phyloP scores from a whole-genome alignment of 192 early-diverging fungal species.

The Podila horticola region DNA sequence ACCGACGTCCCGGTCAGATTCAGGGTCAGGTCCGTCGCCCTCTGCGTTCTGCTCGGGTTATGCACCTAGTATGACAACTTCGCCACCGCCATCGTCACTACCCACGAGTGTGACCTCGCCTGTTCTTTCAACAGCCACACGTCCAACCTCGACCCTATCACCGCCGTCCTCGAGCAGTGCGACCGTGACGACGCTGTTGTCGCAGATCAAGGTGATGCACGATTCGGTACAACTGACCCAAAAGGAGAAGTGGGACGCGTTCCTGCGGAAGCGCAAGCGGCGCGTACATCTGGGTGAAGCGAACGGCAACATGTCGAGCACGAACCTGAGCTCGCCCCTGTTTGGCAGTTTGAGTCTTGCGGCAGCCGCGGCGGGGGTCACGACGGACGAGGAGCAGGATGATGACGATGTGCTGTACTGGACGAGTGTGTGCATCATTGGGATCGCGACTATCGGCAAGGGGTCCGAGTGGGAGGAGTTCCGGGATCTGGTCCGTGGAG shows the following conservation, averaged over 20 bases:
- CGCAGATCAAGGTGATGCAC: constrained; percentile 52
- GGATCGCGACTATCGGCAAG: constrained; percentile 48
- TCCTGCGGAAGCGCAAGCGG: constrained; percentile 30
- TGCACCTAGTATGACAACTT: neutral
- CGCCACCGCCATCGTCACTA: neutral
- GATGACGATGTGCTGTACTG: constrained; percentile 45
- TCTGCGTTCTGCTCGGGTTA: neutral
- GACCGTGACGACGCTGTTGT: constrained; percentile 29
- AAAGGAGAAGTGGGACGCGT: constrained; percentile 51
- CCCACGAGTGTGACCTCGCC: constrained; percentile 29
- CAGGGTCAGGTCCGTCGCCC: neutral
- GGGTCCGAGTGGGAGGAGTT: constrained; percentile 50
- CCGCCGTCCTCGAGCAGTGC: constrained; percentile 27
- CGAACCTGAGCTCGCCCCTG: constrained; percentile 29
- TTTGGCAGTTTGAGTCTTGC: constrained; percentile 32
- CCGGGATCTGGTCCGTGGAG: constrained; percentile 41
- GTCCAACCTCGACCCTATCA: constrained; percentile 38
- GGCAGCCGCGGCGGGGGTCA: constrained; percentile 3
- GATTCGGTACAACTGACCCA: constrained; percentile 46
- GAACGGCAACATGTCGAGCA: constrained; percentile 38
- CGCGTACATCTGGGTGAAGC: constrained; percentile 43
- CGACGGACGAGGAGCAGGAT: constrained; percentile 33
- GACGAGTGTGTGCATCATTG: constrained; percentile 47
- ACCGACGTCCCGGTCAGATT: neutral
- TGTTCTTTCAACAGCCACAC: constrained; percentile 30